These are phyloP conservation scores for Wickerhamiella dianesei DNA, from an alignment of 805 yeast genomes.

Conservation along the genomic window DNA sequence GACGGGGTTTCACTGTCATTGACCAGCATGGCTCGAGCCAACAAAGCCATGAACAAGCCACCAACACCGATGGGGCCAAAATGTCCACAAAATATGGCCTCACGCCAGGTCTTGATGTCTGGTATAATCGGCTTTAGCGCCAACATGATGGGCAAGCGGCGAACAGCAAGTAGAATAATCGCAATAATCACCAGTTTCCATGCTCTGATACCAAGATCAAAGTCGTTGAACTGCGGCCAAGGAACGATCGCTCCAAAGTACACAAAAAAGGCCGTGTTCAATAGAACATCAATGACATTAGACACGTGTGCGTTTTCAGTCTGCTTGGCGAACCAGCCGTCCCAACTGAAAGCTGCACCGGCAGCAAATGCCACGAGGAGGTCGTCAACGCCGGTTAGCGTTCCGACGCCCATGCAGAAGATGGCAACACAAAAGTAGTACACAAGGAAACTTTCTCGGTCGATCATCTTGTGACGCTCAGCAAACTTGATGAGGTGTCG, in stretches of 20 bases:
- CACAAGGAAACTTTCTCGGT: slow-evolving; percentile 77
- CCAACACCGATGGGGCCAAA: slow-evolving; percentile 97
- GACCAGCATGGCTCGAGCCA: slow-evolving; percentile 64
- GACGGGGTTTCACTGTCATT: slow-evolving; percentile 46
- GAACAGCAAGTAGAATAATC: slow-evolving; percentile 53
- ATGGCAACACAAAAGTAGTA: slow-evolving; percentile 71
- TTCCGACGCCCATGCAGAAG: slow-evolving; percentile 79
- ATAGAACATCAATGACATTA: slow-evolving; percentile 71
- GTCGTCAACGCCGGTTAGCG: slow-evolving; percentile 81
- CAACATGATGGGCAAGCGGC: slow-evolving; percentile 74
- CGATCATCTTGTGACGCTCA: slow-evolving; percentile 54
- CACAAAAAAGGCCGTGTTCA: slow-evolving; percentile 76
- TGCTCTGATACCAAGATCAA: slow-evolving; percentile 45
- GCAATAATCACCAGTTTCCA: slow-evolving; percentile 75
- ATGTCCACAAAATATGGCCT: slow-evolving; percentile 86
- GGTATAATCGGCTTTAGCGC: slow-evolving; percentile 67
- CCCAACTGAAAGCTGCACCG: slow-evolving; percentile 90
- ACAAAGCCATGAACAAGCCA: slow-evolving; percentile 70
- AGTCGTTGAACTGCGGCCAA: slow-evolving; percentile 63
- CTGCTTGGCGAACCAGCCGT: slow-evolving; percentile 70
- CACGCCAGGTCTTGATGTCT: slow-evolving; percentile 83
- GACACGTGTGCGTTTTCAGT: slow-evolving; percentile 82
- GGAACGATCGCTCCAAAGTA: slow-evolving; percentile 87
- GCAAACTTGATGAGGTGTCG: slow-evolving; percentile 64
- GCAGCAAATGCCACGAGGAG: slow-evolving; percentile 81